Conservation (phyloP, 2,329 filamentous ascomycete genomes). For the Pseudogymnoascus sp. region DNA sequence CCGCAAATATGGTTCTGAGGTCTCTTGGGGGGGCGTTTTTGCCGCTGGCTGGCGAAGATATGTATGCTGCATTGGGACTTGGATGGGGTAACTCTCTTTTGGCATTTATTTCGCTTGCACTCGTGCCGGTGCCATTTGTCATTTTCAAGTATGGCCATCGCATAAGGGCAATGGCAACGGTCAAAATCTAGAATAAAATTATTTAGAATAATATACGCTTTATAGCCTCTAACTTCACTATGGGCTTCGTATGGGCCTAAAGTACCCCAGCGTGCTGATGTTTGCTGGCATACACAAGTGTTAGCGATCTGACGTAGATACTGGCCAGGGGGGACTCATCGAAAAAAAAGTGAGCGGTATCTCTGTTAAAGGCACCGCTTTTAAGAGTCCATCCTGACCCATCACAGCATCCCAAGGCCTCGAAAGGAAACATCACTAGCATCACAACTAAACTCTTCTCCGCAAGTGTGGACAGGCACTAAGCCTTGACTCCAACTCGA, state of each 20-base stretch:
- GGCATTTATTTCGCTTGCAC: constrained; percentile 40
- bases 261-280: not conserved
- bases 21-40: constrained; percentile 56
- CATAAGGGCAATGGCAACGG: constrained; percentile 15
- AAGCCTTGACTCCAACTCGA: constrained; percentile 89
- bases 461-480: constrained; percentile 62
- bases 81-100: constrained; percentile 43
- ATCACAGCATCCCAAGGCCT: constrained; percentile 3
- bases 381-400: constrained; percentile 6
- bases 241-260: not conserved
- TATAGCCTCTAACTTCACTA: not conserved
- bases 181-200: not conserved
- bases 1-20: constrained; percentile 54
- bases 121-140: constrained; percentile 24
- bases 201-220: not conserved
- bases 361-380: not conserved
- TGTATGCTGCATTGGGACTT: constrained; percentile 36
- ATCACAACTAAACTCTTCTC: not conserved
- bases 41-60: constrained; percentile 48
- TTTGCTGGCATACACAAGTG: not conserved
- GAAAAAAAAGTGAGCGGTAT: not conserved
- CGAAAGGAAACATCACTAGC: not conserved
- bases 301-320: not conserved
- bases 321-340: not conserved
- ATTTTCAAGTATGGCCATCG: constrained; percentile 25